Percentiles rank a stretch among this genome's conserved stretches.
Conservation (phyloP, 768 basidiomycete species). For the Plicaturopsis crispa region DNA sequence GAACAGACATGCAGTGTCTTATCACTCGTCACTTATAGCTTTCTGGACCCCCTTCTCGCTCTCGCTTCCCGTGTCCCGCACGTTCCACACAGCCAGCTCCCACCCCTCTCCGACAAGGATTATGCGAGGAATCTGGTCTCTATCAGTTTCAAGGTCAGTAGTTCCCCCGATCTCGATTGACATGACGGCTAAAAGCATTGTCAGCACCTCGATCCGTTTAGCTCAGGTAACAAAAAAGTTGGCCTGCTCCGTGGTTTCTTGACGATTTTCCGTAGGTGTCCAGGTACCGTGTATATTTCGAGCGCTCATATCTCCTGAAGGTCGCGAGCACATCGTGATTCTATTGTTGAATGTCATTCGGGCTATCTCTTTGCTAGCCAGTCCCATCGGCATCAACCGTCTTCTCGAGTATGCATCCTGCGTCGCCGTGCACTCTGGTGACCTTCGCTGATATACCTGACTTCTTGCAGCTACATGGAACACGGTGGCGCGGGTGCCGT, state of each 20-base stretch:
- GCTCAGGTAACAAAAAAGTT: too few relatives aligned
- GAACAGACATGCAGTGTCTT: conserved; percentile 38
- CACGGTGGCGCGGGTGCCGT: conserved; percentile 32
- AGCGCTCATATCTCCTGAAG: too few relatives aligned
- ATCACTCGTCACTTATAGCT: conserved; percentile 32
- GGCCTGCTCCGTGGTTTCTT: too few relatives aligned
- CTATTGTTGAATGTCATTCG: conserved; percentile 21
- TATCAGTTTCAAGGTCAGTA: conserved; percentile 17
- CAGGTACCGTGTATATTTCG: too few relatives aligned
- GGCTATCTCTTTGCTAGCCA: conserved; percentile 20
- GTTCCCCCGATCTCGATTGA: too few relatives aligned
- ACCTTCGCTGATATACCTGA: too few relatives aligned
- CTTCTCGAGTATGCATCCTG: conserved; percentile 24
- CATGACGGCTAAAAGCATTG: too few relatives aligned
- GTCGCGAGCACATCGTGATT: too few relatives aligned
- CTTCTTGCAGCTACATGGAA: too few relatives aligned
- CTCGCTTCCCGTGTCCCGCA: conserved; percentile 21
- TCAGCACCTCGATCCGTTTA: too few relatives aligned
- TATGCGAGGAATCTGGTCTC: conserved; percentile 15
- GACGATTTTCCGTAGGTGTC: too few relatives aligned
- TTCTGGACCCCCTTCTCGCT: conserved; percentile 27
- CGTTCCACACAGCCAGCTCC: conserved; percentile 24
- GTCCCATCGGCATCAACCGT: conserved; percentile 34
- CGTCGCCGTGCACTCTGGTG: too few relatives aligned
- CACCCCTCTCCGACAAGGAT: conserved; percentile 25